Evolutionary conservation across 2,329 filamentous ascomycete genomes (phyloP).

Genomic region (Claviceps sp.): DNA sequence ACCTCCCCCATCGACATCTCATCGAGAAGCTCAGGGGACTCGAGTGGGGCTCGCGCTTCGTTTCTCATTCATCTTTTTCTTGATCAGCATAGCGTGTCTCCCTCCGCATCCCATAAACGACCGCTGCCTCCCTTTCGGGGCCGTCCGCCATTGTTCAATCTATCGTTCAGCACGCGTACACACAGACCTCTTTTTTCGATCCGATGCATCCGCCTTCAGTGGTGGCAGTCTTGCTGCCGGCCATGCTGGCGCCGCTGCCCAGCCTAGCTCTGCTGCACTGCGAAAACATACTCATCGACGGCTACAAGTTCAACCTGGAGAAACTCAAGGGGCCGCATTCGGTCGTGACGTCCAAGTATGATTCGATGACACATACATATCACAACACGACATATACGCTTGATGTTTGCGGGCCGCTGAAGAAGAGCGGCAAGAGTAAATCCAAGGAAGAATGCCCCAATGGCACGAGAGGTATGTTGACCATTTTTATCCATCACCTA

Average conservation of each 20-base stretch:
- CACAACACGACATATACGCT: conserved; percentile 69
- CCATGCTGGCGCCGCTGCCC: conserved; percentile 24
- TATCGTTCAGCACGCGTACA: background rate
- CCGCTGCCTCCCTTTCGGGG: background rate
- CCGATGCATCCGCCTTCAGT: conserved; percentile 28
- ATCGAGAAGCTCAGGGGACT: background rate
- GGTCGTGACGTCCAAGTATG: conserved; percentile 44
- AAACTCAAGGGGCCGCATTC: conserved; percentile 54
- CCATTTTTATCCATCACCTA: background rate
- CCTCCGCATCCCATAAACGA: too few species aligned
- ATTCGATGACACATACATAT: conserved; percentile 35
- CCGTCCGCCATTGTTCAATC: background rate
- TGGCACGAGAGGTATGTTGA: conserved; percentile 48
- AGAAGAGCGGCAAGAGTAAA: conserved; percentile 41
- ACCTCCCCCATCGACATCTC: conserved; percentile 12
- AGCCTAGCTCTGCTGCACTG: conserved; percentile 44
- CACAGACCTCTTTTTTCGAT: background rate
- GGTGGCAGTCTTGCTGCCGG: conserved; percentile 22
- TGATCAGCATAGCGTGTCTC: background rate
- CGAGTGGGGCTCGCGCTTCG: background rate
- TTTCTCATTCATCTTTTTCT: background rate
- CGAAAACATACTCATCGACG: conserved; percentile 44
- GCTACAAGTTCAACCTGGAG: conserved; percentile 49
- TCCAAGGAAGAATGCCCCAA: conserved; percentile 51
- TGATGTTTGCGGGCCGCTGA: conserved; percentile 59